Evolutionary conservation across 768 basidiomycete genomes (phyloP).

Genomic region (Mycena vitilis): DNA sequence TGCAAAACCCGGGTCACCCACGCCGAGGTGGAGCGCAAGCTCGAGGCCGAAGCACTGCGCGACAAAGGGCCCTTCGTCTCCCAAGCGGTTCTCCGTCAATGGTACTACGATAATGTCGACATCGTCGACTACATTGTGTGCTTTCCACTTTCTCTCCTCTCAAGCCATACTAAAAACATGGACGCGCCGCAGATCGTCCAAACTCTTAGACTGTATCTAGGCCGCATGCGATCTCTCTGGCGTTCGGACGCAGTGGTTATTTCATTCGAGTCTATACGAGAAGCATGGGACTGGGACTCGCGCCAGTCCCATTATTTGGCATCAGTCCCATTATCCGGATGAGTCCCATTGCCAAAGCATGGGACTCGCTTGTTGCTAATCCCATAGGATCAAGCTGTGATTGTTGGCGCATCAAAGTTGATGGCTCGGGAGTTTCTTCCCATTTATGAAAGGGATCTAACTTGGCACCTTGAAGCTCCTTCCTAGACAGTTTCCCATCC

Average conservation of each 20-base stretch:
- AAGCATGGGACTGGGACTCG: too few relatives aligned
- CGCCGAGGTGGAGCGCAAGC: not conserved
- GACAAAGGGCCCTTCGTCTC: constrained; percentile 21
- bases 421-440: too few relatives aligned
- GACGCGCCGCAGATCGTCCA: constrained; percentile 20
- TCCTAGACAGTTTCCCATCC: too few relatives aligned
- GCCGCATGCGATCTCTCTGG: constrained; percentile 21
- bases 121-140: constrained; percentile 31
- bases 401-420: too few relatives aligned
- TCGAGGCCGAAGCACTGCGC: constrained; percentile 14
- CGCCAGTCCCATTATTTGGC: too few relatives aligned
- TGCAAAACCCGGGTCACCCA: not conserved
- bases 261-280: too few relatives aligned
- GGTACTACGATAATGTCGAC: constrained; percentile 35
- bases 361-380: too few relatives aligned
- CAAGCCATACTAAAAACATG: not conserved
- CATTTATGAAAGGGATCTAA: too few relatives aligned
- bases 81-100: constrained; percentile 25
- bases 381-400: too few relatives aligned
- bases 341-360: too few relatives aligned
- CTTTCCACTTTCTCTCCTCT: not conserved
- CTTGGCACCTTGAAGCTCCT: too few relatives aligned
- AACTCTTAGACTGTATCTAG: constrained; percentile 29
- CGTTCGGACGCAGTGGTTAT: constrained; percentile 27
- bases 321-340: too few relatives aligned